phyloP scores from a whole-genome alignment of 2,329 filamentous ascomycete species.

The Myriosclerotinia scirpicola region DNA sequence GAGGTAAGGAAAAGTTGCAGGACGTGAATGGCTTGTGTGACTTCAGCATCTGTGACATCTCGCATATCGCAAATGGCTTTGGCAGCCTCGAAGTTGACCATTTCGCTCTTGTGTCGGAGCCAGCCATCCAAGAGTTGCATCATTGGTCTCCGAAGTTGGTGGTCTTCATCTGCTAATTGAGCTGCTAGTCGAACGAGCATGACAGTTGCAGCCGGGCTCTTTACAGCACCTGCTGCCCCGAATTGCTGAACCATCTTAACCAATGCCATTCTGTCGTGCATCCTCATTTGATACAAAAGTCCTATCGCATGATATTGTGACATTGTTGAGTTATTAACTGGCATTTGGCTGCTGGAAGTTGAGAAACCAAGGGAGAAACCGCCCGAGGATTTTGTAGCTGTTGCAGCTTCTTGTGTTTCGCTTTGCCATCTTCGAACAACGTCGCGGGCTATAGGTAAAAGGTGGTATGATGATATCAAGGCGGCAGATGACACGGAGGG shows the following conservation, averaged over 20 bases:
- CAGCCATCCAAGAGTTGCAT: slow-evolving; percentile 94
- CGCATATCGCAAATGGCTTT: slow-evolving; percentile 96
- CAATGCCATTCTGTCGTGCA: slow-evolving; percentile 94
- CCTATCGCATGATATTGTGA: slow-evolving; percentile 98
- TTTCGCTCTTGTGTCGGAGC: slow-evolving; percentile 97
- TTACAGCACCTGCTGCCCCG: slow-evolving; percentile 83
- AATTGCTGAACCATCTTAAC: slow-evolving; percentile 99
- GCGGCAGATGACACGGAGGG: slow-evolving; percentile 95
- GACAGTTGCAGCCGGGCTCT: slow-evolving; percentile 89
- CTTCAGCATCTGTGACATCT: slow-evolving; percentile 88
- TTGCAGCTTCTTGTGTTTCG: slow-evolving; percentile 95
- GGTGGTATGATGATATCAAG: slow-evolving; percentile 94
- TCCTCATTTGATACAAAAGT: slow-evolving; percentile 94
- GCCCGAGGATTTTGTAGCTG: slow-evolving; percentile 81
- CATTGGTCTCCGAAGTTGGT: slow-evolving; percentile 88
- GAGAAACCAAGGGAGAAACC: slow-evolving; percentile 92
- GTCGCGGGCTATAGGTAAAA: slow-evolving; percentile 92
- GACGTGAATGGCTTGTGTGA: slow-evolving; percentile 88
- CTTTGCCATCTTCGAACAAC: slow-evolving; percentile 97
- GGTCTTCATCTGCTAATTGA: slow-evolving; percentile 91
- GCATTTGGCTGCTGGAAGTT: slow-evolving; percentile 69
- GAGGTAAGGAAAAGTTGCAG: slow-evolving; percentile 96
- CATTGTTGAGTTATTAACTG: slow-evolving; percentile 95
- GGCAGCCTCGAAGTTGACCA: slow-evolving; percentile 98
- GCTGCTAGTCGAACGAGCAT: slow-evolving; percentile 91